phyloP scores from a whole-genome alignment of 345 rosid species.

The Camelina sativa region DNA sequence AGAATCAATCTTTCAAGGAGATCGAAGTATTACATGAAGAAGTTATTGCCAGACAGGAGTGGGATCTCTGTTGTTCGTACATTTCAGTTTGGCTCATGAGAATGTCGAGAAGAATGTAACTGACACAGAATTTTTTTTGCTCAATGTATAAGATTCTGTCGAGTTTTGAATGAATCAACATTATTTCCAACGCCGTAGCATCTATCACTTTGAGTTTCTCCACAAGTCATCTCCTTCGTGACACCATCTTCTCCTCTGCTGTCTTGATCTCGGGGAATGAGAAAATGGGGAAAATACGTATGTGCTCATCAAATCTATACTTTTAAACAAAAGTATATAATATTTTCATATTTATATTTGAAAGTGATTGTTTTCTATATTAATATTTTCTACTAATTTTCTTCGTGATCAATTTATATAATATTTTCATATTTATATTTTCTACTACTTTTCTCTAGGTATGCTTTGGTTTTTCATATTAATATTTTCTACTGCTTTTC shows the following conservation, averaged over 20 bases:
- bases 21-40: slow-evolving; percentile 86
- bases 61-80: slow-evolving; percentile 59
- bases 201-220: not conserved
- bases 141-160: not conserved
- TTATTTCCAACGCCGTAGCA: not conserved
- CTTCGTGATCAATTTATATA: too few relatives aligned
- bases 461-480: too few relatives aligned
- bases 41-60: slow-evolving; percentile 70
- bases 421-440: too few relatives aligned
- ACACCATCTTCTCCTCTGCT: not conserved
- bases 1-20: slow-evolving; percentile 77
- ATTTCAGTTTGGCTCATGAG: slow-evolving; percentile 31
- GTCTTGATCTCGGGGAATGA: too few relatives aligned
- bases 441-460: too few relatives aligned
- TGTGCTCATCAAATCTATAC: not conserved
- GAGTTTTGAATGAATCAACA: not conserved
- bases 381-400: too few relatives aligned
- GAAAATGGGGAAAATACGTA: too few relatives aligned
- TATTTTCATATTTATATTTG: too few relatives aligned
- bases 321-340: not conserved
- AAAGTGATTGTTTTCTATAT: too few relatives aligned
- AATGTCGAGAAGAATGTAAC: not conserved
- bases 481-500: too few relatives aligned
- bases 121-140: not conserved
- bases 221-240: not conserved